A percentile compares a stretch with the other conserved stretches of the same genome.
These are phyloP conservation scores for Magnolia sinica DNA, from an alignment of 164 flowering plant genomes.

Conservation along the genomic window DNA sequence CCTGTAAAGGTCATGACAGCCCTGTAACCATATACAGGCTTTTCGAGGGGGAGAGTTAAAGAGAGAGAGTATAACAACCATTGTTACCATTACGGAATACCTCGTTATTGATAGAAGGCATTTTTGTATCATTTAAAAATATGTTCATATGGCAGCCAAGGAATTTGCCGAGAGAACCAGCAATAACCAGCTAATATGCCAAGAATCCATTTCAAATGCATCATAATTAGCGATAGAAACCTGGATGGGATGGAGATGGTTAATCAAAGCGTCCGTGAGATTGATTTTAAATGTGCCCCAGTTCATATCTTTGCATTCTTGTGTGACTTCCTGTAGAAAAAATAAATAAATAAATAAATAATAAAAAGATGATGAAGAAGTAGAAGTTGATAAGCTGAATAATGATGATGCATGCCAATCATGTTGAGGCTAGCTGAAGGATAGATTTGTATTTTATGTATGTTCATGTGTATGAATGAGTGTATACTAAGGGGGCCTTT, in stretches of 20 bases:
- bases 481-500: no score
- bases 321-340: constrained; percentile 62
- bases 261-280: constrained; percentile 73
- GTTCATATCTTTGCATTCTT: constrained; percentile 76
- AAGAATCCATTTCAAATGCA: background rate
- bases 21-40: no score
- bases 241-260: constrained; percentile 92
- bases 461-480: no score
- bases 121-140: no score
- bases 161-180: background rate
- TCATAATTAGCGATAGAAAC: constrained; percentile 22
- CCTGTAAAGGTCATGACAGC: no score
- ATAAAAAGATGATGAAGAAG: no score
- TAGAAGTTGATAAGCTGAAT: no score
- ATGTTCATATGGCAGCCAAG: background rate
- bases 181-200: background rate
- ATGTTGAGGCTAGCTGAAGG: background rate
- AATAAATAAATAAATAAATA: background rate
- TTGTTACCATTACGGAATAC: no score
- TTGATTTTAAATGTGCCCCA: constrained; percentile 82
- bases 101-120: no score
- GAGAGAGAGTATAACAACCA: no score
- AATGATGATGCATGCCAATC: background rate
- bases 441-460: background rate
- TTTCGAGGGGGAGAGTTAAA: no score